A percentile compares a stretch with the other conserved stretches of the same genome.
Evolutionary conservation across 208 protist species (phyloP).

Genomic region (Kentomonas sorsogonicus): DNA sequence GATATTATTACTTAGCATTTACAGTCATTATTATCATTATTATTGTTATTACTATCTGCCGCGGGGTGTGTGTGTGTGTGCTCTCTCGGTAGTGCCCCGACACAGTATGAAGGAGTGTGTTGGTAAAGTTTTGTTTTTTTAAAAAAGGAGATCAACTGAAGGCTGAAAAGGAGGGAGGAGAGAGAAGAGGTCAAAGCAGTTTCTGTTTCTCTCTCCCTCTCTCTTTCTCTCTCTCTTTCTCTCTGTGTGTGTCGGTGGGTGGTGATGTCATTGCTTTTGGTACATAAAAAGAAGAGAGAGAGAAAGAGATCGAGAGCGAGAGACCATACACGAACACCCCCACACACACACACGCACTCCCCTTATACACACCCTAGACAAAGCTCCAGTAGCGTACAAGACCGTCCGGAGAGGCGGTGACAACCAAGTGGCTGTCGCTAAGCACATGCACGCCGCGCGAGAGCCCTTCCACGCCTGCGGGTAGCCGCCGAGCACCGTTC

Average conservation of each 20-base stretch:
- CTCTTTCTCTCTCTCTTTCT: not conserved
- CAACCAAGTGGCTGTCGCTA: conserved; percentile 36
- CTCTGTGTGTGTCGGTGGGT: not conserved
- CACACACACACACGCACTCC: not conserved
- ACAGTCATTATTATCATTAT: too few species aligned
- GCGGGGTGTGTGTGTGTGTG: too few species aligned
- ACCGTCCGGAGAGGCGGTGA: conserved; percentile 78
- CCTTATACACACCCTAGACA: too few species aligned
- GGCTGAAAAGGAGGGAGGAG: too few species aligned
- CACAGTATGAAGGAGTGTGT: too few species aligned
- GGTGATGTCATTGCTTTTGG: not conserved
- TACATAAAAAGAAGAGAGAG: not conserved
- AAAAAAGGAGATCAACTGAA: too few species aligned
- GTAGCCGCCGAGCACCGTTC: conserved; percentile 66
- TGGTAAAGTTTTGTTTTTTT: too few species aligned
- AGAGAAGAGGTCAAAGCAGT: too few species aligned
- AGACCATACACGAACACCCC: too few species aligned
- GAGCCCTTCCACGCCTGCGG: conserved; percentile 77
- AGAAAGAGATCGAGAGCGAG: too few species aligned
- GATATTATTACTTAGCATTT: conserved; percentile 3
- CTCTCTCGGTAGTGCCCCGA: too few species aligned
- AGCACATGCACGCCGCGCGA: conserved; percentile 68
- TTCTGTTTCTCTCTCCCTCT: conserved; percentile 10
- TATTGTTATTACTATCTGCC: too few species aligned
- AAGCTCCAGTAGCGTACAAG: conserved; percentile 78